Conservation (phyloP, 345 rosid genomes). For the Crucihimalaya himalaica region DNA sequence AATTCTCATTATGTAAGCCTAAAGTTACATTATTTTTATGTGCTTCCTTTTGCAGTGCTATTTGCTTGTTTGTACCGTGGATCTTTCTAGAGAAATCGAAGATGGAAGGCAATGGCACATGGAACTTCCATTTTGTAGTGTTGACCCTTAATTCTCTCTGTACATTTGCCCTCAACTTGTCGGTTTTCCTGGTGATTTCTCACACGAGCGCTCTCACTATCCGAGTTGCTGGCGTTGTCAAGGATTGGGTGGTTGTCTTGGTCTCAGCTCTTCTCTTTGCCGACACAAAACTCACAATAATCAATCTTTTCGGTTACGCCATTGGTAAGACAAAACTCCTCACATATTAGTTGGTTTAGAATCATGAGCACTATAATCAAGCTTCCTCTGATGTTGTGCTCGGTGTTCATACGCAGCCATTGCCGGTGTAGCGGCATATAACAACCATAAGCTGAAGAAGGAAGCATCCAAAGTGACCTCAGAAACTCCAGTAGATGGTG, state of each 20-base stretch:
- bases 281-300: slow-evolving; percentile 83
- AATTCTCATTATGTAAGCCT: not conserved
- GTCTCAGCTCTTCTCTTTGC: slow-evolving; percentile 90
- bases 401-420: slow-evolving; percentile 56
- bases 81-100: slow-evolving; percentile 88
- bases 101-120: slow-evolving; percentile 76
- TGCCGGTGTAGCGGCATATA: slow-evolving; percentile 96
- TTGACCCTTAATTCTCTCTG: slow-evolving; percentile 80
- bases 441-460: slow-evolving; percentile 81
- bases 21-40: slow-evolving; percentile 10
- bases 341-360: not conserved
- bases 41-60: slow-evolving; percentile 60
- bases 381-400: not conserved
- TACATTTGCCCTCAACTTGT: slow-evolving; percentile 95
- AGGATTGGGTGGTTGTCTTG: slow-evolving; percentile 98
- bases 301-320: slow-evolving; percentile 86
- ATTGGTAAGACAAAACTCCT: slow-evolving; percentile 56
- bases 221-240: slow-evolving; percentile 98
- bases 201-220: slow-evolving; percentile 98
- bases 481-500: slow-evolving; percentile 41
- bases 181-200: slow-evolving; percentile 93
- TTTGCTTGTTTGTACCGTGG: slow-evolving; percentile 92
- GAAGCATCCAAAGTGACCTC: slow-evolving; percentile 62
- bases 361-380: not conserved
- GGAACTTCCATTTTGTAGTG: slow-evolving; percentile 71